Base-by-base conservation (phyloP, 129 eudicot genomes). In the Helianthus tuberosus region DNA sequence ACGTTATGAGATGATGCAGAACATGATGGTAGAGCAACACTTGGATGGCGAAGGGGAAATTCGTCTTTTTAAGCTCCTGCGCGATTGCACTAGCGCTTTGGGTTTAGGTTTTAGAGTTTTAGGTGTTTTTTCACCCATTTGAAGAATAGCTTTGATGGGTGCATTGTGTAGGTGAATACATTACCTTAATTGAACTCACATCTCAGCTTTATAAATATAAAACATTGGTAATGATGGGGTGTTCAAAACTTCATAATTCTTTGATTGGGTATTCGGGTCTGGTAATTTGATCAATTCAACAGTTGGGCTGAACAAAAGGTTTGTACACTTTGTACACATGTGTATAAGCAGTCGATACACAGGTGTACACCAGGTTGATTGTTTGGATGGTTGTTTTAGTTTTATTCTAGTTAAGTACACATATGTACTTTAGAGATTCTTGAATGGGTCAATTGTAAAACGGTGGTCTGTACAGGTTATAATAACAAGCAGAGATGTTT, bases 91-190 rank as follows among this genome's bases (percentile, higher is more conserved):
- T 55, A 16, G 59, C 27, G n/a, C 55, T 27, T 39, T n/a, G 27
- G 64, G 59, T 53, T 64, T 32, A 17, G 77, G 46, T 36, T 60
- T 49, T 49, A 64, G 57, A 25, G 44, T 41, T 16, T 52, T 54
- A 78, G 77, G 77, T 51, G 11, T 29, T 52, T 48, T 16, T 64
- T 52, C 59, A 8, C 67, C 77, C 66, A 54, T 44, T 60, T 23
- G 54, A 39, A 70, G 64, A 59, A 36, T 77, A 77, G 82, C 77
- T 77, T 77, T 59, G 43, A 20, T 68, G 80, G 74, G 75, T 69
- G 70, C 76, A 48, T 69, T 69, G 69, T 63, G 77, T 78, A 78
- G 82, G 77, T 64, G 82, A 64, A 71, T 54, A 70, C 77, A 25
- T 51, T 78, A 49, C 71, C 70, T 77, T 71, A 5, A 69, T 77